Conservation (phyloP, 2,329 filamentous ascomycete species). For the Ascochyta fabae region DNA sequence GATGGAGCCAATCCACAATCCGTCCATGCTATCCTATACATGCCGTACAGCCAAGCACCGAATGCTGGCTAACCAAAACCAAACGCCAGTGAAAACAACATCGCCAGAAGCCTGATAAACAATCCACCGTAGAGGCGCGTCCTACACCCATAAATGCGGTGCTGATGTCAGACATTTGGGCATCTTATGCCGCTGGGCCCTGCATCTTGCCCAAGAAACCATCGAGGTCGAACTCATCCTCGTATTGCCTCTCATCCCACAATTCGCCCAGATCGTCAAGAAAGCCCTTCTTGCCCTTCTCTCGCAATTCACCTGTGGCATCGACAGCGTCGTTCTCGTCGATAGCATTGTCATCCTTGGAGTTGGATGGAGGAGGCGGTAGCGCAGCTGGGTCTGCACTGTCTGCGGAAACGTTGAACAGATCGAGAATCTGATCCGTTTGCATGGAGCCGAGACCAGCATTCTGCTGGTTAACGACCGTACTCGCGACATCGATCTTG, state of each 20-base stretch:
- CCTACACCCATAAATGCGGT: neutral
- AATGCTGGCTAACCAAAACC: neutral
- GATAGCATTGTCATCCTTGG: conserved; percentile 73
- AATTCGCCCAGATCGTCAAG: conserved; percentile 93
- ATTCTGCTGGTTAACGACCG: conserved; percentile 98
- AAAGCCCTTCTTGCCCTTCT: conserved; percentile 97
- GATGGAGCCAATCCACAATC: conserved; percentile 15
- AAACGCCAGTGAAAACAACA: conserved; percentile 6
- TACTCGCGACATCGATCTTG: conserved; percentile 98
- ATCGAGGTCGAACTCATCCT: conserved; percentile 96
- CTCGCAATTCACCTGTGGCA: conserved; percentile 87
- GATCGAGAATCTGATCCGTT: conserved; percentile 95
- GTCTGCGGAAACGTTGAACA: conserved; percentile 76
- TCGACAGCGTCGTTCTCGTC: conserved; percentile 80
- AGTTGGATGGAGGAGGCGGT: conserved; percentile 60
- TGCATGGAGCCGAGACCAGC: conserved; percentile 95
- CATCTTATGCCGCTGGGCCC: conserved; percentile 15
- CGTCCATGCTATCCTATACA: conserved; percentile 16
- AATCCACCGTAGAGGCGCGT: neutral
- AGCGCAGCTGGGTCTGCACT: conserved; percentile 65
- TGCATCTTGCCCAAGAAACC: conserved; percentile 96
- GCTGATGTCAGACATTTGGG: neutral
- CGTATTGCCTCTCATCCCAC: conserved; percentile 97
- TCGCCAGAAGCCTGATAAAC: neutral
- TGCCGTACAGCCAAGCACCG: neutral